These are phyloP conservation scores for Lagerstroemia speciosa DNA, from an alignment of 345 rosid genomes.

Conservation along the genomic window DNA sequence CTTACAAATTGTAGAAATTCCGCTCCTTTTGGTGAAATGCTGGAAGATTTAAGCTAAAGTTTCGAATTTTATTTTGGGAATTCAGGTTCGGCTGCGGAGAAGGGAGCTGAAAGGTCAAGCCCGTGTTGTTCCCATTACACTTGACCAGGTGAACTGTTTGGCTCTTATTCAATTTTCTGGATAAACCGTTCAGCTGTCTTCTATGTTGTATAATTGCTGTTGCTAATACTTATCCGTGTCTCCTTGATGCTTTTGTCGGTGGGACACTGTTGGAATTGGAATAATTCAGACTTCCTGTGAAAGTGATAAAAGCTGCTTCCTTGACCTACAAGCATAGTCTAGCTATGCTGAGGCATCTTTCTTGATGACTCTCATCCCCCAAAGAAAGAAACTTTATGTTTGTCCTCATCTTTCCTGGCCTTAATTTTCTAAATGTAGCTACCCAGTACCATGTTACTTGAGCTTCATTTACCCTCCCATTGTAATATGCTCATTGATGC, in stretches of 20 bases:
- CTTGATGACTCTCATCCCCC: not conserved
- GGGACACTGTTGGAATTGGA: not conserved
- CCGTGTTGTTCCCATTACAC: conserved; percentile 81
- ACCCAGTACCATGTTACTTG: not conserved
- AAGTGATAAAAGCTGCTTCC: not conserved
- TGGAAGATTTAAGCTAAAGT: not conserved
- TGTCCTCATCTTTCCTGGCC: not conserved
- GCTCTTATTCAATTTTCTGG: not conserved
- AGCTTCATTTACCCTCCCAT: not conserved
- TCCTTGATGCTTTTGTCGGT: not conserved
- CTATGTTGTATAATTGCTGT: not conserved
- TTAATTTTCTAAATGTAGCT: not conserved
- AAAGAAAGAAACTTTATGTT: not conserved
- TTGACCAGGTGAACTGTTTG: conserved; percentile 56
- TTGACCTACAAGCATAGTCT: not conserved
- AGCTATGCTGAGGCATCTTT: too few species aligned
- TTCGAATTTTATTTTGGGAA: not conserved
- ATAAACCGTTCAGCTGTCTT: not conserved
- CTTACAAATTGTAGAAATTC: not conserved
- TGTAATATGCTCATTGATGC: not conserved
- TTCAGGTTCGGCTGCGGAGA: conserved; percentile 68
- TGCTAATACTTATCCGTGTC: not conserved
- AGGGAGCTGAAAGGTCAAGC: conserved; percentile 62
- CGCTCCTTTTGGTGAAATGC: not conserved
- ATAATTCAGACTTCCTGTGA: not conserved